A percentile compares a stretch with the other conserved stretches of the same genome.
Conservation (phyloP, 1,139 yeast species). For the Sporopachydermia cereana region DNA sequence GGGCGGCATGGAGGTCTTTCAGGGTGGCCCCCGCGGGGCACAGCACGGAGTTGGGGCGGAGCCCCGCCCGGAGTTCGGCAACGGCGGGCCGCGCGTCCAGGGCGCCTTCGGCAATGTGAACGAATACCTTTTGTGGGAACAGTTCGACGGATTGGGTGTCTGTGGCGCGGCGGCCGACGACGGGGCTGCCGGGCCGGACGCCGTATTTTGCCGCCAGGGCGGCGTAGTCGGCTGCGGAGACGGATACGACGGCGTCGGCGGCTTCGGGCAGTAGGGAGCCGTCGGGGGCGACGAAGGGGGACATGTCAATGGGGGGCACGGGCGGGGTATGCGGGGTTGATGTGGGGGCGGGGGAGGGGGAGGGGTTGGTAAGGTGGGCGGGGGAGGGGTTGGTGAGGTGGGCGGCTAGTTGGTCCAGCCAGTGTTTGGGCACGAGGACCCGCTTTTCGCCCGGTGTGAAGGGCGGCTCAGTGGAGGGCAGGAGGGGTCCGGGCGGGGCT, state of each 20-base stretch:
- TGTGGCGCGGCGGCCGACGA: background rate
- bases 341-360: background rate
- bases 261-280: background rate
- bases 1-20: background rate
- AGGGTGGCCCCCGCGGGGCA: background rate
- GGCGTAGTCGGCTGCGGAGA: background rate
- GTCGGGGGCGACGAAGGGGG: background rate
- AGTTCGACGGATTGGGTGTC: background rate
- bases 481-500: too few species aligned
- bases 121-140: background rate
- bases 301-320: conserved; percentile 1
- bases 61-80: background rate
- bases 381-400: background rate
- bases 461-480: background rate
- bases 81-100: background rate
- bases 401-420: background rate
- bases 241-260: background rate
- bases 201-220: background rate
- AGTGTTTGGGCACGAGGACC: background rate
- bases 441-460: background rate
- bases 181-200: background rate
- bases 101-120: background rate
- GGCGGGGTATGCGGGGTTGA: background rate
- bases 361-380: background rate
- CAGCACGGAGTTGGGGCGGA: background rate